Evolutionary conservation across 441 rosid genomes (phyloP).

Genomic region (Populus hybrid): DNA sequence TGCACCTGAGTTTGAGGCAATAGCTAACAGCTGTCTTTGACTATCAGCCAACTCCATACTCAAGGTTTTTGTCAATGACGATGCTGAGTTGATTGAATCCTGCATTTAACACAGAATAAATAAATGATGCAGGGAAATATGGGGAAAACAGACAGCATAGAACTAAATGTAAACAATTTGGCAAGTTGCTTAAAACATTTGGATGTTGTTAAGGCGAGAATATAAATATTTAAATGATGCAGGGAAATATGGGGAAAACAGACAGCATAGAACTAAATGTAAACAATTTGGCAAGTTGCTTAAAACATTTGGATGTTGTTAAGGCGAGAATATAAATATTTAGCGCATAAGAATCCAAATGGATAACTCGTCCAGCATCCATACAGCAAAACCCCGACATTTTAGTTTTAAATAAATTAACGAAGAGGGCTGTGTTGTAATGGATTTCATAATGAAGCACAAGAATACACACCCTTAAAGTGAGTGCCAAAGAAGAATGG

Average conservation of each 20-base stretch:
- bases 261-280: too few species aligned
- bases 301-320: too few species aligned
- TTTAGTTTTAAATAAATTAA: background rate
- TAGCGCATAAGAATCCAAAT: too few species aligned
- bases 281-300: too few species aligned
- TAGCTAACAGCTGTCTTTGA: conserved; percentile 59
- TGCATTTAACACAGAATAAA: conserved; percentile 23
- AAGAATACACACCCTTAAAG: conserved; percentile 48
- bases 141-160: background rate
- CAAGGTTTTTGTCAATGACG: conserved; percentile 52
- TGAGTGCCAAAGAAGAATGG: conserved; percentile 56
- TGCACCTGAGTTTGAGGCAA: conserved; percentile 44
- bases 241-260: too few species aligned
- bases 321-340: too few species aligned
- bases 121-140: background rate
- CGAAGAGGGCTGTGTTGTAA: background rate
- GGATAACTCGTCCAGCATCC: too few species aligned
- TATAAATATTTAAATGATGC: too few species aligned
- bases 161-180: background rate
- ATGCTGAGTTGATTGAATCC: conserved; percentile 64
- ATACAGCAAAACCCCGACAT: too few species aligned
- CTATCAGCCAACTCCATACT: conserved; percentile 66
- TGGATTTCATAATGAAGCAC: background rate
- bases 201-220: too few species aligned
- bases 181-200: background rate